These are phyloP conservation scores for Strombidium stylifer DNA, from an alignment of 73 alveolate species.

Conservation along the genomic window DNA sequence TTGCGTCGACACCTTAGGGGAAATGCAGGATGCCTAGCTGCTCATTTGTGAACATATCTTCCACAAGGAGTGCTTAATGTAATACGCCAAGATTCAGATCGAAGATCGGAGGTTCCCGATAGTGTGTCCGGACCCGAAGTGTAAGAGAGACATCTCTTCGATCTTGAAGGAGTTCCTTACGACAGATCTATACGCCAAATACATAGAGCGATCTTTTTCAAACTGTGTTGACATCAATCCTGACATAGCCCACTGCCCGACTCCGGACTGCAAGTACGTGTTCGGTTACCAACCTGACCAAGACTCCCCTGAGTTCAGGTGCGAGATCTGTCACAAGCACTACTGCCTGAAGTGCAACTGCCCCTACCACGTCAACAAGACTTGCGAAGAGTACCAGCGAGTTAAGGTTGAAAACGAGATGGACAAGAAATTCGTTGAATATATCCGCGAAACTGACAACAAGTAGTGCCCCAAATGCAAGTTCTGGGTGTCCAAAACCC, in stretches of 20 bases:
- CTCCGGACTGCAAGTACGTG: slow-evolving; percentile 72
- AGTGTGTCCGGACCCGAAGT: slow-evolving; percentile 54
- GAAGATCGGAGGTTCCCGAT: slow-evolving; percentile 42
- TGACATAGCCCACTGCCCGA: slow-evolving; percentile 75
- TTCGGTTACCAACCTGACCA: slow-evolving; percentile 58
- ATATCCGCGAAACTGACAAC: slow-evolving; percentile 40
- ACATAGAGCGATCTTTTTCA: slow-evolving; percentile 17
- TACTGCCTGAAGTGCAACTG: slow-evolving; percentile 69
- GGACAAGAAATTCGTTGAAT: slow-evolving; percentile 44
- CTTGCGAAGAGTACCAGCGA: slow-evolving; percentile 54
- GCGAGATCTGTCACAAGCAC: slow-evolving; percentile 59
- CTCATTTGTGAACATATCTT: slow-evolving; percentile 52
- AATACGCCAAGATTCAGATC: slow-evolving; percentile 41
- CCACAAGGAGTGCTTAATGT: slow-evolving; percentile 58
- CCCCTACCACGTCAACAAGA: slow-evolving; percentile 47
- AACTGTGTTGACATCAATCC: slow-evolving; percentile 49
- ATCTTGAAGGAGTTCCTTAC: slow-evolving; percentile 44
- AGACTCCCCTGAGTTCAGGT: slow-evolving; percentile 43
- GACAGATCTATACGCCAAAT: slow-evolving; percentile 37
- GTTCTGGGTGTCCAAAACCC: slow-evolving; percentile 63
- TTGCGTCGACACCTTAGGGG: too few species aligned
- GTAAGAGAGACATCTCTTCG: slow-evolving; percentile 27
- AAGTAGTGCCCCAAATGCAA: slow-evolving; percentile 72
- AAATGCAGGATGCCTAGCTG: slow-evolving; percentile 43
- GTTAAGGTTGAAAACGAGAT: neutral